Evolutionary conservation across 2,329 filamentous ascomycete species (phyloP).

Genomic region (Leptographium wingfieldii): DNA sequence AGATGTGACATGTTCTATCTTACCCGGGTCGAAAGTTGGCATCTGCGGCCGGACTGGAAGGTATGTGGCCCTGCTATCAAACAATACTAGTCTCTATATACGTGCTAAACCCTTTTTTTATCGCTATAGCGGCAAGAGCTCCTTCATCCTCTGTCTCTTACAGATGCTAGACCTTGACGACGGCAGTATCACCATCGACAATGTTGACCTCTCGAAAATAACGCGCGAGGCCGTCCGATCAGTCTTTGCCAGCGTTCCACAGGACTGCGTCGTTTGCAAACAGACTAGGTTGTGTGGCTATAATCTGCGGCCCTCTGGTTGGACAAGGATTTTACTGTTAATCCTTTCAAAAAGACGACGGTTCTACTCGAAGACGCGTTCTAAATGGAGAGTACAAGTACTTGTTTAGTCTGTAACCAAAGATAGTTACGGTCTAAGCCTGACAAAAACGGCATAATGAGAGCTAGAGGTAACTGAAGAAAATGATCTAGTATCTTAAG

Average conservation of each 20-base stretch:
- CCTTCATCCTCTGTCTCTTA: slow-evolving; percentile 27
- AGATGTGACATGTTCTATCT: slow-evolving; percentile 16
- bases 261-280: slow-evolving; percentile 18
- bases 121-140: slow-evolving; percentile 14
- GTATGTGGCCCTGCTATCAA: neutral
- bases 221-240: slow-evolving; percentile 15
- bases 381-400: too few species aligned
- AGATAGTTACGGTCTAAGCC: too few species aligned
- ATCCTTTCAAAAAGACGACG: too few species aligned
- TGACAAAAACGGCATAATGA: too few species aligned
- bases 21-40: slow-evolving; percentile 19
- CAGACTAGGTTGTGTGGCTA: too few species aligned
- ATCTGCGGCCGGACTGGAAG: slow-evolving; percentile 21
- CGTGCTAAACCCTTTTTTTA: neutral
- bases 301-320: too few species aligned
- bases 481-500: too few species aligned
- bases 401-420: too few species aligned
- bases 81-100: neutral
- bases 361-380: too few species aligned
- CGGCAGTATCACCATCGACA: slow-evolving; percentile 31
- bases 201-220: slow-evolving; percentile 21
- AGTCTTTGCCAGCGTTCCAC: slow-evolving; percentile 29
- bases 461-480: too few species aligned
- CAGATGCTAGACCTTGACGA: slow-evolving; percentile 29
- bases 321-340: too few species aligned